Evolutionary conservation across 1,284 basidiomycete genomes (phyloP).

Genomic region (Moesziomyces antarcticus): DNA sequence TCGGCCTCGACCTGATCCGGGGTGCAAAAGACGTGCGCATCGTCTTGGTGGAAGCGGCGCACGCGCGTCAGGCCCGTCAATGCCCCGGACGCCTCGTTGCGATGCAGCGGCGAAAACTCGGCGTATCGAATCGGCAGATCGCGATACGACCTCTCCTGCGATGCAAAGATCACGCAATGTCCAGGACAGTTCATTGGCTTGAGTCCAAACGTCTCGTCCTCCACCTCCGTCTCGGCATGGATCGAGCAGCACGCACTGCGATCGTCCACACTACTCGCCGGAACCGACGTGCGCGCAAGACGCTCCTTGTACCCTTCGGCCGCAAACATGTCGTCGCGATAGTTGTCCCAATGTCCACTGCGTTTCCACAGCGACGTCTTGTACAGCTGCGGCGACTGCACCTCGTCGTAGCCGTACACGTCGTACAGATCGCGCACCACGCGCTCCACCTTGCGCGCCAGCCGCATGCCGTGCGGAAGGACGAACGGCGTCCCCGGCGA

Average conservation of each 20-base stretch:
- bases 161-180: slow-evolving; percentile 62
- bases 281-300: slow-evolving; percentile 2
- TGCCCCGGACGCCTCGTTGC: slow-evolving; percentile 63
- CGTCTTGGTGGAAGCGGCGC: slow-evolving; percentile 64
- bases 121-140: slow-evolving; percentile 63
- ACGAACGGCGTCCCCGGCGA: slow-evolving; percentile 67
- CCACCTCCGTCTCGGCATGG: slow-evolving; percentile 4
- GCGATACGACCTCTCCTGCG: slow-evolving; percentile 57
- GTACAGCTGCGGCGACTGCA: slow-evolving; percentile 65
- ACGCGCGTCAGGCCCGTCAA: slow-evolving; percentile 63
- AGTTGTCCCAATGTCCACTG: slow-evolving; percentile 67
- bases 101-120: slow-evolving; percentile 64
- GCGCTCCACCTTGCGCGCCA: slow-evolving; percentile 60
- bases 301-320: slow-evolving; percentile 60
- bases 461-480: slow-evolving; percentile 64
- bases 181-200: slow-evolving; percentile 68
- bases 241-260: slow-evolving; percentile 39
- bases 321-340: slow-evolving; percentile 67
- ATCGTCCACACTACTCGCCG: slow-evolving; percentile 6
- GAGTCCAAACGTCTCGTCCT: slow-evolving; percentile 55
- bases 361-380: slow-evolving; percentile 61
- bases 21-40: slow-evolving; percentile 66
- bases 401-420: slow-evolving; percentile 64
- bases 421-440: slow-evolving; percentile 66
- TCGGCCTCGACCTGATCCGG: slow-evolving; percentile 56